Percentiles rank a stretch among this genome's conserved stretches.
These are phyloP conservation scores for Mucor racemosus DNA, from an alignment of 371 early-diverging fungal genomes.

Conservation along the genomic window DNA sequence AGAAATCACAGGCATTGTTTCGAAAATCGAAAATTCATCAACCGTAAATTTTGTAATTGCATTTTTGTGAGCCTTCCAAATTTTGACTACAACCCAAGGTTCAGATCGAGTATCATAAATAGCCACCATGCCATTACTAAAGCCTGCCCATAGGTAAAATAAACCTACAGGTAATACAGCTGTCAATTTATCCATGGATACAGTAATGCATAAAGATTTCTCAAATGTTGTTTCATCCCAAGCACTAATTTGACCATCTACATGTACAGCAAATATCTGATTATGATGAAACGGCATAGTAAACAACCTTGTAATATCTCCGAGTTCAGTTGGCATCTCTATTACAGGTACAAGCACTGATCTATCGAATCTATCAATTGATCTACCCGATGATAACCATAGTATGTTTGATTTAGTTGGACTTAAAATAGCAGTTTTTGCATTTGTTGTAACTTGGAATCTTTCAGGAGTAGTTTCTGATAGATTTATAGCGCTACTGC, in stretches of 20 bases:
- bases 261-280: conserved; percentile 67
- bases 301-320: conserved; percentile 57
- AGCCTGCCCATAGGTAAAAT: conserved; percentile 72
- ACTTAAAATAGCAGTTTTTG: conserved; percentile 1
- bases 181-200: conserved; percentile 63
- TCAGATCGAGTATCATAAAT: conserved; percentile 60
- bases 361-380: background rate
- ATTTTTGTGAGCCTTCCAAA: conserved; percentile 64
- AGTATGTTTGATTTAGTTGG: background rate
- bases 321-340: conserved; percentile 47
- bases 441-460: background rate
- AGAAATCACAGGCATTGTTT: conserved; percentile 57
- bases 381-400: background rate
- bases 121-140: conserved; percentile 68
- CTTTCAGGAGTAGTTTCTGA: background rate
- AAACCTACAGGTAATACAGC: conserved; percentile 56
- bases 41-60: conserved; percentile 51
- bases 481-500: background rate
- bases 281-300: conserved; percentile 34
- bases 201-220: conserved; percentile 41
- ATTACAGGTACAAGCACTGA: background rate
- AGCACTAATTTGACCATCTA: conserved; percentile 70
- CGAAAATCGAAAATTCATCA: conserved; percentile 47
- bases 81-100: conserved; percentile 60
- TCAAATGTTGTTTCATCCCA: conserved; percentile 57